Evolutionary conservation across 1,284 basidiomycete species (phyloP).

Genomic region (Ganoderma sp.): DNA sequence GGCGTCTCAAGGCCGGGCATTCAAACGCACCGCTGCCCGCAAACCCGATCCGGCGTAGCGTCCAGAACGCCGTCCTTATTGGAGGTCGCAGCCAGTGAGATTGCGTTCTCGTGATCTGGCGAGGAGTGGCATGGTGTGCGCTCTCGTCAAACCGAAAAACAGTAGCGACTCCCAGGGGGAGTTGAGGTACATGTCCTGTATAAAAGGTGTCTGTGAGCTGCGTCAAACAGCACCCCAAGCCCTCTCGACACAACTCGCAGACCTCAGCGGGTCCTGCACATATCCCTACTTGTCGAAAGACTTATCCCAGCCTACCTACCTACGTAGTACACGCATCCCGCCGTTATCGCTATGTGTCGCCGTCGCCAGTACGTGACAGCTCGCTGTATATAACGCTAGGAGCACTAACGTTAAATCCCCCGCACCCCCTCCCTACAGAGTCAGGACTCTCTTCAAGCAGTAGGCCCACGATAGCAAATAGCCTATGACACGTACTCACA

Average conservation of each 20-base stretch:
- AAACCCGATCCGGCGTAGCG: conserved; percentile 21
- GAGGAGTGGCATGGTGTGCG: neutral
- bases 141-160: conserved; percentile 7
- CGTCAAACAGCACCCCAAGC: neutral
- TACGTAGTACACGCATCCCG: neutral
- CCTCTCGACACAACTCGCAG: neutral
- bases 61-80: neutral
- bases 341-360: conserved; percentile 15
- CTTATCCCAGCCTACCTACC: neutral
- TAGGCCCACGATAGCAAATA: neutral
- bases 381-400: neutral
- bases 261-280: neutral
- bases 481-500: conserved; percentile 11
- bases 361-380: conserved; percentile 35
- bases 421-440: conserved; percentile 17
- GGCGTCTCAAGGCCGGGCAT: neutral
- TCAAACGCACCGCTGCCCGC: conserved; percentile 16
- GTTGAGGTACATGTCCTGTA: neutral
- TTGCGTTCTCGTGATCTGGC: conserved; percentile 4
- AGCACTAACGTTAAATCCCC: conserved; percentile 2
- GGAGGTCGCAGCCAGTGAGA: conserved; percentile 5
- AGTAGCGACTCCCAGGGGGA: conserved; percentile 1
- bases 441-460: conserved; percentile 36
- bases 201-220: neutral
- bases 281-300: neutral